Evolutionary conservation across 495 filamentous ascomycete species (phyloP), one percentile per base, ranked within the genome.

Genomic region (Aspergillus bridgeri): DNA sequence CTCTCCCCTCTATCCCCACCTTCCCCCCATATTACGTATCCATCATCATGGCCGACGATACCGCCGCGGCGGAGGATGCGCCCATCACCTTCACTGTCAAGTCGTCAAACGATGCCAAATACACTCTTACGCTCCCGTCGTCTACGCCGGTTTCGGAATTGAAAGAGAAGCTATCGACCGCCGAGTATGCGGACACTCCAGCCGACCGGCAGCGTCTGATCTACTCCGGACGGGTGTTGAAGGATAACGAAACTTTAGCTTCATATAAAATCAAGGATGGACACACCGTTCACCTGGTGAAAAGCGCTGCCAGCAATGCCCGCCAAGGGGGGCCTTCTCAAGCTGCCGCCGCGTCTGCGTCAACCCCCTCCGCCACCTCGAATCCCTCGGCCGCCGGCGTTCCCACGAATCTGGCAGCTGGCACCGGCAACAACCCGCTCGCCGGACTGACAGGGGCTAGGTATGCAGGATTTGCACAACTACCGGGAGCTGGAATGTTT

Each of bases 201-300:
- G 80, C 85, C 24, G 94, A 93, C 61, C 83, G 89, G 49, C 92
- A 96, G 72, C 90, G 95, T 46, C 79, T 99, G 61, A 99, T 99
- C 72, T 98, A 98, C 74, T 97, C 93, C 6, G 95, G 95, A 24
- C 86, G 92, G 58, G 92, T 99, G 20, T 81, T 99, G 73, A 99
- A 97, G 75, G 90, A 99, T 67, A 83, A 84, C 43, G 92, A 98
- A 59, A 88, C 88, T 0, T 72, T 99, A 45, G 84, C 79, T 53
- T 82, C 84, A 22, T 96, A 95, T 75, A 99, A 96, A 75, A 90
- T 99, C 72, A 96, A 97, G 74, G 83, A 90, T 55, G 88, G 90
- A n/a, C 91, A 97, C 67, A 97, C 94, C 8, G 84, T 98, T 58
- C 95, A 99, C 71, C 80, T 99, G 65, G 95, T 99, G 54, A 96